Evolutionary conservation across 108 stramenopile genomes (phyloP).

Genomic region (Fragilaria crotonensis): DNA sequence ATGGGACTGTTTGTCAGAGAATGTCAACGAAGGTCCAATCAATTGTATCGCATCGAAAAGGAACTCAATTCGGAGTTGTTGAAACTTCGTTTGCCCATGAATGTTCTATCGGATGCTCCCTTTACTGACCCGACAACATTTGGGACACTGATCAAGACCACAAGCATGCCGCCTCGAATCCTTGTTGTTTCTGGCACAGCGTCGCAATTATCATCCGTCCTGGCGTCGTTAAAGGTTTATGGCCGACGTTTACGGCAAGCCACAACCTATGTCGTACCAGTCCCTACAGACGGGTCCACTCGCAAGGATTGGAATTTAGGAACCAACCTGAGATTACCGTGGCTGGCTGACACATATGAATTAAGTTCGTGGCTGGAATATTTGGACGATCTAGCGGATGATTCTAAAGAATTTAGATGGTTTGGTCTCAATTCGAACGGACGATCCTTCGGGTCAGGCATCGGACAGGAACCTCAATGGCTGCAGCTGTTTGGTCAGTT

Average conservation of each 20-base stretch:
- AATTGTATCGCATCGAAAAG: slow-evolving; percentile 66
- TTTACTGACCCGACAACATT: slow-evolving; percentile 18
- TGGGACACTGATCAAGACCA: slow-evolving; percentile 8
- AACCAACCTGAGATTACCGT: too few species aligned
- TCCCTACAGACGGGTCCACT: slow-evolving; percentile 56
- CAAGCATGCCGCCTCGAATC: slow-evolving; percentile 24
- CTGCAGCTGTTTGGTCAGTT: slow-evolving; percentile 66
- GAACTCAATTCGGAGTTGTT: slow-evolving; percentile 61
- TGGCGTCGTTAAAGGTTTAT: slow-evolving; percentile 31
- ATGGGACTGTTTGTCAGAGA: slow-evolving; percentile 54
- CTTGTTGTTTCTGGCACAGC: slow-evolving; percentile 50
- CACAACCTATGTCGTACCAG: slow-evolving; percentile 38
- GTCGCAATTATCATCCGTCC: slow-evolving; percentile 25
- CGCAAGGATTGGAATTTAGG: slow-evolving; percentile 33
- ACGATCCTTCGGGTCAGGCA: slow-evolving; percentile 66
- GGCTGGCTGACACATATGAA: slow-evolving; percentile 53
- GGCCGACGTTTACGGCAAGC: slow-evolving; percentile 52
- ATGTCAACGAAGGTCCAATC: slow-evolving; percentile 46
- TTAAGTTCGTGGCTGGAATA: slow-evolving; percentile 43
- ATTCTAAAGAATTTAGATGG: slow-evolving; percentile 44
- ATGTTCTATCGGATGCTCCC: slow-evolving; percentile 24
- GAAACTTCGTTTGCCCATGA: slow-evolving; percentile 45
- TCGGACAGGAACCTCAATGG: slow-evolving; percentile 39
- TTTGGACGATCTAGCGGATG: slow-evolving; percentile 33
- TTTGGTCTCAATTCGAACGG: slow-evolving; percentile 73